A percentile compares a stretch with the other conserved stretches of the same genome.
Conservation (phyloP, 495 filamentous ascomycete species). For the Elaphomyces granulatus region DNA sequence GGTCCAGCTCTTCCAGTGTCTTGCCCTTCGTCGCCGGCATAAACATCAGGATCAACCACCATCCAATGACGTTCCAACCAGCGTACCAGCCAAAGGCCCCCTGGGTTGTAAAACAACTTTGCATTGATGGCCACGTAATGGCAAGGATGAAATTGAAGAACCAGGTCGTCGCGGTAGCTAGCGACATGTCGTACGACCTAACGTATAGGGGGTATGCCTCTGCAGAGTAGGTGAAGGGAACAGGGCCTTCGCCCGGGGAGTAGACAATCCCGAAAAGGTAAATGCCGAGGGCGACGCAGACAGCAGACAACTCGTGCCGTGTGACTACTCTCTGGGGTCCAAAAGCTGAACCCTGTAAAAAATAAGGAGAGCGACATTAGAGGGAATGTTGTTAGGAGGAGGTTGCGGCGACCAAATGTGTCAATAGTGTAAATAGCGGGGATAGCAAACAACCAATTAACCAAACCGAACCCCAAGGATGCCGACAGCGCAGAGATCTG, state of each 20-base stretch:
- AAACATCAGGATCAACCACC: constrained; percentile 33
- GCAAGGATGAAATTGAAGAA: constrained; percentile 31
- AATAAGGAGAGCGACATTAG: constrained; percentile 58
- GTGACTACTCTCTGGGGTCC: constrained; percentile 40
- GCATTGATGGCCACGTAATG: constrained; percentile 49
- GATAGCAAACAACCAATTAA: constrained; percentile 67
- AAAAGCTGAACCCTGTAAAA: constrained; percentile 72
- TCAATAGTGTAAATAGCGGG: constrained; percentile 74
- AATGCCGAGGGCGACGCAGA: constrained; percentile 51
- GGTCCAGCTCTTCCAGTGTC: constrained; percentile 33
- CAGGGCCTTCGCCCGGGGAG: constrained; percentile 66
- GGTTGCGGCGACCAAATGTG: constrained; percentile 66
- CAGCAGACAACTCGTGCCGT: constrained; percentile 36
- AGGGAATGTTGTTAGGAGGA: constrained; percentile 65
- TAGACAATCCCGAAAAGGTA: constrained; percentile 67
- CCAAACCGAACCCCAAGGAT: constrained; percentile 61
- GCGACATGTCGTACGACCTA: constrained; percentile 53
- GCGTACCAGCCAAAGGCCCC: constrained; percentile 47
- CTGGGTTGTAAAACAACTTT: constrained; percentile 30
- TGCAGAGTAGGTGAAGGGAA: constrained; percentile 73
- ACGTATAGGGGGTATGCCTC: constrained; percentile 68
- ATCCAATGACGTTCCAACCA: constrained; percentile 35
- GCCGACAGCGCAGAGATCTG: constrained; percentile 44
- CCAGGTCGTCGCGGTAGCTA: constrained; percentile 56
- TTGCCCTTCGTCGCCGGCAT: constrained; percentile 38